Conservation (phyloP, 2,329 filamentous ascomycete genomes). For the Periconia sp. region DNA sequence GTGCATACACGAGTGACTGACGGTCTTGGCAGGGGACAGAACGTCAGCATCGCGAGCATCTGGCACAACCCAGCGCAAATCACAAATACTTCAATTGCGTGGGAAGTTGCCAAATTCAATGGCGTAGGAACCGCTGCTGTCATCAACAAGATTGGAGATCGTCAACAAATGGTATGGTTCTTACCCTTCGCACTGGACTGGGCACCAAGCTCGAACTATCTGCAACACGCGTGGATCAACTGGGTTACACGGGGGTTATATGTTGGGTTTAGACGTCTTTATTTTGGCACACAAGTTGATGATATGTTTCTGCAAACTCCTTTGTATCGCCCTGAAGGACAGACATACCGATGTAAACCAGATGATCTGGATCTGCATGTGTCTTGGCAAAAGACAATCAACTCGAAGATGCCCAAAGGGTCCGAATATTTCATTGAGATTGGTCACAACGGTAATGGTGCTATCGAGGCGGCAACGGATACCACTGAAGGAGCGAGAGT, state of each 20-base stretch:
- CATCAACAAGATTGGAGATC: slow-evolving; percentile 59
- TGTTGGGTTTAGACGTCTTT: slow-evolving; percentile 57
- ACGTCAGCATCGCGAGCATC: slow-evolving; percentile 43
- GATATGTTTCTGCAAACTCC: slow-evolving; percentile 60
- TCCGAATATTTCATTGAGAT: slow-evolving; percentile 42
- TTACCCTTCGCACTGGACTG: slow-evolving; percentile 56
- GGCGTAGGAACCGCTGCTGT: slow-evolving; percentile 58
- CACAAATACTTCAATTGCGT: slow-evolving; percentile 56
- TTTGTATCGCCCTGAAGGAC: slow-evolving; percentile 47
- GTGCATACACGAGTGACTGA: slow-evolving; percentile 14
- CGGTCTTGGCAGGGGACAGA: slow-evolving; percentile 20
- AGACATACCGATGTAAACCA: slow-evolving; percentile 51
- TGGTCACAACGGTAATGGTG: slow-evolving; percentile 43
- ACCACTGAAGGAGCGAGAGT: slow-evolving; percentile 17
- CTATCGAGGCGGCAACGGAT: slow-evolving; percentile 38
- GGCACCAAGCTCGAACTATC: slow-evolving; percentile 58
- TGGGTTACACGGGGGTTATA: slow-evolving; percentile 64
- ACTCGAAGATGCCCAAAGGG: slow-evolving; percentile 34
- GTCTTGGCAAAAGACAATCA: slow-evolving; percentile 31
- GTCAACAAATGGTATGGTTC: slow-evolving; percentile 66
- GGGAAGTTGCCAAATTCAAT: slow-evolving; percentile 57
- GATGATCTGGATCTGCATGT: slow-evolving; percentile 34
- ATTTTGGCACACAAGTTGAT: slow-evolving; percentile 61
- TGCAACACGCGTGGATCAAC: slow-evolving; percentile 65
- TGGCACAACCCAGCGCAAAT: slow-evolving; percentile 63